These are phyloP conservation scores for Globisporangium okanoganense DNA, from an alignment of 352 stramenopile species.

Conservation along the genomic window DNA sequence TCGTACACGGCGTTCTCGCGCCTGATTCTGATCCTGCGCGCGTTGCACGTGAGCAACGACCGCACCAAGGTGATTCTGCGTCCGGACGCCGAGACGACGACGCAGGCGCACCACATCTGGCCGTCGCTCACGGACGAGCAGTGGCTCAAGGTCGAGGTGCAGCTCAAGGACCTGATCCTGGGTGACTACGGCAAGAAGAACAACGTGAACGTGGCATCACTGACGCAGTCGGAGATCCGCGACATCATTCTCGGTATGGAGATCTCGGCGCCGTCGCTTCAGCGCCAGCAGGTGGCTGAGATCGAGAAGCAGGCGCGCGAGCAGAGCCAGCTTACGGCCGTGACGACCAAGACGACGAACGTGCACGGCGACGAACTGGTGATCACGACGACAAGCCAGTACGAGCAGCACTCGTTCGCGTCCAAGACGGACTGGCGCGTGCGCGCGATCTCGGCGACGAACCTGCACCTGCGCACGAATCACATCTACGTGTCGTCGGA, in stretches of 20 bases:
- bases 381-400: conserved; percentile 98
- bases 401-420: conserved; percentile 99
- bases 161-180: conserved; percentile 99
- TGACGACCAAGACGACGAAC: conserved; percentile 99
- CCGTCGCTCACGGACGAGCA: conserved; percentile 98
- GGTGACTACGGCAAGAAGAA: conserved; percentile 99
- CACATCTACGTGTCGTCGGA: conserved; percentile 99
- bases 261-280: conserved; percentile 98
- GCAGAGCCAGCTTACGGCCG: conserved; percentile 97
- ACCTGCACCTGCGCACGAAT: conserved; percentile 98
- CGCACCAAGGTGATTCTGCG: conserved; percentile 96
- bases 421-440: conserved; percentile 99
- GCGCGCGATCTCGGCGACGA: conserved; percentile 97
- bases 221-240: conserved; percentile 99
- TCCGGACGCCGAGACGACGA: conserved; percentile 98
- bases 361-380: conserved; percentile 99
- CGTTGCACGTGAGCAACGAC: conserved; percentile 97
- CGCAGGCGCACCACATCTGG: conserved; percentile 99
- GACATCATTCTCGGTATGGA: conserved; percentile 99
- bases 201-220: conserved; percentile 99
- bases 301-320: conserved; percentile 99
- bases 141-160: conserved; percentile 99
- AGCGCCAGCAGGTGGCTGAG: conserved; percentile 99
- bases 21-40: conserved; percentile 98
- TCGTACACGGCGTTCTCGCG: conserved; percentile 99